phyloP scores from a whole-genome alignment of 2,329 filamentous ascomycete genomes.

The Penicillium sp. region DNA sequence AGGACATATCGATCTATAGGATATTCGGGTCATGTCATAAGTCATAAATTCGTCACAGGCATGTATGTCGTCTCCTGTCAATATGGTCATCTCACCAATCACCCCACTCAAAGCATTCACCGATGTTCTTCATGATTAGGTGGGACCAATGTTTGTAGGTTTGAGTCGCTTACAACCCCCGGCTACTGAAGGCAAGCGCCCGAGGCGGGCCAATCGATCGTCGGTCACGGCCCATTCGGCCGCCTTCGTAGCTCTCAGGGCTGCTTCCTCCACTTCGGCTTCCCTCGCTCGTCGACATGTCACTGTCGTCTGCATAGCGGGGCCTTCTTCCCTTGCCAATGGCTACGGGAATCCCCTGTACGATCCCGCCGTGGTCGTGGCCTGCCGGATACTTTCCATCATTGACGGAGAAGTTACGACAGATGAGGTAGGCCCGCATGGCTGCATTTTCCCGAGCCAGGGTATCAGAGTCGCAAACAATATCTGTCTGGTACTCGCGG shows the following conservation, averaged over 20 bases:
- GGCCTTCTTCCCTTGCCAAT: slow-evolving; percentile 64
- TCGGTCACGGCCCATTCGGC: slow-evolving; percentile 28
- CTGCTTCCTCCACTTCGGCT: slow-evolving; percentile 62
- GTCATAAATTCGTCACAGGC: slow-evolving; percentile 31
- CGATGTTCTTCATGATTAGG: not conserved
- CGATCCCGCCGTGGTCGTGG: slow-evolving; percentile 58
- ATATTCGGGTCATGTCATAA: slow-evolving; percentile 32
- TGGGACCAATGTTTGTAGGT: not conserved
- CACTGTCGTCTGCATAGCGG: slow-evolving; percentile 55
- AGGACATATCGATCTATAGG: slow-evolving; percentile 28
- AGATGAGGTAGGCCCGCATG: slow-evolving; percentile 96
- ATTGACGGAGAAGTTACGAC: slow-evolving; percentile 95
- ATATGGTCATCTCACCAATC: not conserved
- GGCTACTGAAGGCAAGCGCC: slow-evolving; percentile 31
- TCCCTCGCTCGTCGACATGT: slow-evolving; percentile 46
- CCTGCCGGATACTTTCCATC: slow-evolving; percentile 79
- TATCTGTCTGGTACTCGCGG: slow-evolving; percentile 91
- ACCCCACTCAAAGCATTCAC: not conserved
- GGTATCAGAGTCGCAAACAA: slow-evolving; percentile 78
- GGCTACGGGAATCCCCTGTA: slow-evolving; percentile 67
- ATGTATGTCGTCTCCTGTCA: slow-evolving; percentile 3
- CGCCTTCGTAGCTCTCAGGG: slow-evolving; percentile 46
- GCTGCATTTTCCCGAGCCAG: slow-evolving; percentile 92
- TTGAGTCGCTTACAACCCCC: slow-evolving; percentile 12
- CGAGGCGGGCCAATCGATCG: slow-evolving; percentile 28